Conservation (phyloP, 2,329 filamentous ascomycete genomes). For the Hypomyces perniciosus region DNA sequence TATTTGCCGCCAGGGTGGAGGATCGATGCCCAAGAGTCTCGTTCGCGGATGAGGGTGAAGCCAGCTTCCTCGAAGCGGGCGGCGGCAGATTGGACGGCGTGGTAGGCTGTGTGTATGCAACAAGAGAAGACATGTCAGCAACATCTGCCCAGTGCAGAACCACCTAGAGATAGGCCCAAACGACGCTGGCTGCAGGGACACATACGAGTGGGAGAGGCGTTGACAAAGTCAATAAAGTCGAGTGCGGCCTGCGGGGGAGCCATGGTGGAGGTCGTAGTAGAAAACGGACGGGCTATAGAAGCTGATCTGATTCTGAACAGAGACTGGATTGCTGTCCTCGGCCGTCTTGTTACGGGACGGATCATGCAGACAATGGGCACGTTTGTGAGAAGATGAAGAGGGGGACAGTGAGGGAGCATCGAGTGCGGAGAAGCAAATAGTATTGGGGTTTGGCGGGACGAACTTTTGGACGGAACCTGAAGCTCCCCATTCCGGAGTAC, state of each 20-base stretch:
- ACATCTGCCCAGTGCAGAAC: not conserved
- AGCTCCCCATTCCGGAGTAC: too few relatives aligned
- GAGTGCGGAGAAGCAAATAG: not conserved
- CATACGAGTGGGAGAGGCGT: constrained; percentile 88
- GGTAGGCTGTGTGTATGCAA: constrained; percentile 64
- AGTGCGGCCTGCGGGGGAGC: constrained; percentile 54
- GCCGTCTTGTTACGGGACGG: constrained; percentile 1
- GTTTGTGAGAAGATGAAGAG: not conserved
- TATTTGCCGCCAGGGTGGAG: constrained; percentile 88
- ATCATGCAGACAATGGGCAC: constrained; percentile 7
- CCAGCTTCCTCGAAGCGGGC: constrained; percentile 73
- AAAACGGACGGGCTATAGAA: constrained; percentile 1
- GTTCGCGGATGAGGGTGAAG: constrained; percentile 84
- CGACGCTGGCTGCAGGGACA: not conserved
- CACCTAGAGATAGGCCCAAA: not conserved
- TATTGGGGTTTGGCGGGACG: too few relatives aligned
- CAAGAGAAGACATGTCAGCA: constrained; percentile 15
- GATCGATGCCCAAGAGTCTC: constrained; percentile 76
- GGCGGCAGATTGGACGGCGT: constrained; percentile 78
- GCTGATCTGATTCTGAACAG: not conserved
- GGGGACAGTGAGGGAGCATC: not conserved
- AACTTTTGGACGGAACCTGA: too few relatives aligned
- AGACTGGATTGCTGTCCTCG: constrained; percentile 9
- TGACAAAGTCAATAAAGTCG: constrained; percentile 90
- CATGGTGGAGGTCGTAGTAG: constrained; percentile 37